Evolutionary conservation across 2,329 filamentous ascomycete genomes (phyloP).

Genomic region (Penicillium sp.): DNA sequence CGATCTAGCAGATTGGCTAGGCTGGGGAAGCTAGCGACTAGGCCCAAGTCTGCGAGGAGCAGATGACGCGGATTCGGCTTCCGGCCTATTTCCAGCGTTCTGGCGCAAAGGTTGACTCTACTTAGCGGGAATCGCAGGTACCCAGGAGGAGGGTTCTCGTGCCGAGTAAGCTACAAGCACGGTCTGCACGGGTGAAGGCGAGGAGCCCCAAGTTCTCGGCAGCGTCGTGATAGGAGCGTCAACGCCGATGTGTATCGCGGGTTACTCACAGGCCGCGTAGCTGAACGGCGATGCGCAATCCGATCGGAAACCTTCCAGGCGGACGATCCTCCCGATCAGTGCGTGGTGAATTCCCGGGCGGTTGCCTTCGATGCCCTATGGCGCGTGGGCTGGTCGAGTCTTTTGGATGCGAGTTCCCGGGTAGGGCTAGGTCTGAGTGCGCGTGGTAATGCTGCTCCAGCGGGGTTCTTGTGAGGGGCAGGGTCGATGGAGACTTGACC

Average conservation of each 20-base stretch:
- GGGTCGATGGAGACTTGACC: neutral
- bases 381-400: constrained; percentile 8
- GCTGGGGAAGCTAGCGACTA: neutral
- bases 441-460: constrained; percentile 5
- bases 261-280: neutral
- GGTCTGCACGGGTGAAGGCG: neutral
- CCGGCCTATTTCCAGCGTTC: neutral
- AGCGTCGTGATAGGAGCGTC: neutral
- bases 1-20: constrained; percentile 22
- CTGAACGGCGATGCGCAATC: constrained; percentile 4
- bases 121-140: neutral
- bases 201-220: neutral
- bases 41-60: constrained; percentile 21
- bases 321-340: constrained; percentile 11
- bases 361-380: constrained; percentile 5
- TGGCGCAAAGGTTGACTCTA: neutral
- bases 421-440: neutral
- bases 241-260: neutral
- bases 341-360: constrained; percentile 5
- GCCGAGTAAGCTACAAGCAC: neutral
- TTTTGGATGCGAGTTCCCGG: constrained; percentile 7
- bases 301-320: constrained; percentile 17
- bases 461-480: neutral
- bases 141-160: neutral
- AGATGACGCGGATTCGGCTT: constrained; percentile 34